Conservation (phyloP, 345 rosid species). For the Linum tenue region DNA sequence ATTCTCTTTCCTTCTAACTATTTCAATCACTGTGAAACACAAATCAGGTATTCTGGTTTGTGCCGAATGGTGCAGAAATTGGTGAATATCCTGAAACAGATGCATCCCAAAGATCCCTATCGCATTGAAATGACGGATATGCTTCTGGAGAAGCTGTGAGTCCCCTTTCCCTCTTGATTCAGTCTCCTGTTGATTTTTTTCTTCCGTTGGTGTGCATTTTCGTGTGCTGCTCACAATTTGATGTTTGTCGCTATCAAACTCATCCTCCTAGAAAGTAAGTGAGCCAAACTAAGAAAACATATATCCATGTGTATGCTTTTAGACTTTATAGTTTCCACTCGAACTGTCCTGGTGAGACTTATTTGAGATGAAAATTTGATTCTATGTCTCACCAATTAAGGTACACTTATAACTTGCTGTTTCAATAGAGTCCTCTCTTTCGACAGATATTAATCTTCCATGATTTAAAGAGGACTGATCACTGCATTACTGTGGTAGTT, state of each 20-base stretch:
- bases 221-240: neutral
- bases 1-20: neutral
- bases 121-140: constrained; percentile 78
- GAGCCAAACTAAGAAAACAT: no score
- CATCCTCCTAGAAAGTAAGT: neutral
- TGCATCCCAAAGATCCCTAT: constrained; percentile 69
- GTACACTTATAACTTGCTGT: no score
- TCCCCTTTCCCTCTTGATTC: neutral
- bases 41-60: constrained; percentile 53
- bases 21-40: neutral
- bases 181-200: neutral
- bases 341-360: no score
- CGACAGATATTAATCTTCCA: no score
- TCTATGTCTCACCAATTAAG: no score
- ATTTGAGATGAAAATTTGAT: no score
- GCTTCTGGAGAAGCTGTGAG: constrained; percentile 86
- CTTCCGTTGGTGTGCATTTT: neutral
- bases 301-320: no score
- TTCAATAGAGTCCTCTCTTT: no score
- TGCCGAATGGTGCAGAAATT: constrained; percentile 85
- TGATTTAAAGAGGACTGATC: no score
- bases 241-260: no score
- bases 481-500: no score
- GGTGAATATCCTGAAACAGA: constrained; percentile 67
- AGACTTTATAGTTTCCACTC: no score